phyloP scores from a whole-genome alignment of 306 rosid genomes.

The Cyclanthera cordifolia region DNA sequence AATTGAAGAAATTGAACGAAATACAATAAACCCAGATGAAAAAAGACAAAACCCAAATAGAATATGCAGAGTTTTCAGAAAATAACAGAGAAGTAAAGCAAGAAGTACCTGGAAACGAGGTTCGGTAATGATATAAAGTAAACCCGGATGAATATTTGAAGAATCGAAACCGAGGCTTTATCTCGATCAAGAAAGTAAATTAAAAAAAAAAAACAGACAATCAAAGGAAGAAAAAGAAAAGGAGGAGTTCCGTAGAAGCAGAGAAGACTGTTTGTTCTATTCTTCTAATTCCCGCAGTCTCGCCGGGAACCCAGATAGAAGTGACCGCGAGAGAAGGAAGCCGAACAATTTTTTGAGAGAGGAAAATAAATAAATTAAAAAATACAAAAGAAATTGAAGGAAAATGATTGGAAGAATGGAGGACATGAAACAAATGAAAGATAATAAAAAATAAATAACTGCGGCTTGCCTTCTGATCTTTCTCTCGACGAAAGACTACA shows the following conservation, averaged over 20 bases:
- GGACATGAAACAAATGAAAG: no score
- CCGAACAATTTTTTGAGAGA: conserved; percentile 12
- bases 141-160: conserved; percentile 18
- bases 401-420: conserved; percentile 70
- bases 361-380: conserved; percentile 7
- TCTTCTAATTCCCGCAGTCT: conserved; percentile 66
- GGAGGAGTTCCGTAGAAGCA: conserved; percentile 67
- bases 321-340: conserved; percentile 15
- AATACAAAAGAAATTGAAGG: conserved; percentile 2
- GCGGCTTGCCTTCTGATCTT: not conserved
- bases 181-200: conserved; percentile 27
- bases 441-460: conserved; percentile 2
- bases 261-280: conserved; percentile 71
- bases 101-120: conserved; percentile 21
- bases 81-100: conserved; percentile 1
- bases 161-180: conserved; percentile 12
- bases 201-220: not conserved
- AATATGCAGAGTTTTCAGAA: conserved; percentile 18
- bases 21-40: conserved; percentile 15
- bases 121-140: not conserved
- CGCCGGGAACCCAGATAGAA: conserved; percentile 65
- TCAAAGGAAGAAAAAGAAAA: conserved; percentile 14
- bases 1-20: conserved; percentile 11
- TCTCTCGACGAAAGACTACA: not conserved
- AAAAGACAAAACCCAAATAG: not conserved